Evolutionary conservation across 805 yeast genomes (phyloP).

Genomic region (Torulaspora delbrueckii): DNA sequence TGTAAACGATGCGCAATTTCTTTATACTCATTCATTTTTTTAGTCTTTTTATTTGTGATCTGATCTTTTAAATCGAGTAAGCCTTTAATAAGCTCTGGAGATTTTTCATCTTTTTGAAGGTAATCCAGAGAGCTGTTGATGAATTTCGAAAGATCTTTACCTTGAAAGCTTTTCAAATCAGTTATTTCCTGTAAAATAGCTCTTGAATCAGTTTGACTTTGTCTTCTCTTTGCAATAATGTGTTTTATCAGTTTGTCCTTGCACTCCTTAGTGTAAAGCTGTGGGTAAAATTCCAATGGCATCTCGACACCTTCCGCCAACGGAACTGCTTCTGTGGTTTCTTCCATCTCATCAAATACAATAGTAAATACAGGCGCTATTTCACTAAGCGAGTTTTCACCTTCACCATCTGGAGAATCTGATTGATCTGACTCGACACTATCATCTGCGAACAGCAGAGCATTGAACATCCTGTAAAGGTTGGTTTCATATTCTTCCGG

Average conservation of each 20-base stretch:
- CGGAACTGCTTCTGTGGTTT: conserved; percentile 18
- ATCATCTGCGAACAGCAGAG: conserved; percentile 28
- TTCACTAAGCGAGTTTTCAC: conserved; percentile 26
- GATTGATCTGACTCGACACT: conserved; percentile 7
- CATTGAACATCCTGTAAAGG: conserved; percentile 34
- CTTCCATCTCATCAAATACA: conserved; percentile 33
- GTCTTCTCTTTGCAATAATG: conserved; percentile 21
- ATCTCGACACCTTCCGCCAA: conserved; percentile 29
- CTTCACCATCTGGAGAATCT: conserved; percentile 9
- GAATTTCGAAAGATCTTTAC: conserved; percentile 29
- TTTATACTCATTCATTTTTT: conserved; percentile 27
- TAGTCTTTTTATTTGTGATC: conserved; percentile 14
- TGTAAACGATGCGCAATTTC: conserved; percentile 25
- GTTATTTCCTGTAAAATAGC: conserved; percentile 21
- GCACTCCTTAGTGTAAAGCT: conserved; percentile 28
- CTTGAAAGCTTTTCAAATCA: conserved; percentile 30
- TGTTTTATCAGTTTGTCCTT: conserved; percentile 28
- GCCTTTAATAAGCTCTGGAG: conserved; percentile 8
- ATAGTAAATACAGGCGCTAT: conserved; percentile 31
- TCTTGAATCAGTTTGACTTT: conserved; percentile 20
- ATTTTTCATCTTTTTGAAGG: conserved; percentile 15
- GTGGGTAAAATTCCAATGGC: conserved; percentile 34
- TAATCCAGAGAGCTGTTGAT: conserved; percentile 30
- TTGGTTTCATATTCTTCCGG: conserved; percentile 34
- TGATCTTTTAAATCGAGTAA: conserved; percentile 17